Evolutionary conservation across 108 stramenopile genomes (phyloP).

Genomic region (Mayamaea pseudoterrestris): DNA sequence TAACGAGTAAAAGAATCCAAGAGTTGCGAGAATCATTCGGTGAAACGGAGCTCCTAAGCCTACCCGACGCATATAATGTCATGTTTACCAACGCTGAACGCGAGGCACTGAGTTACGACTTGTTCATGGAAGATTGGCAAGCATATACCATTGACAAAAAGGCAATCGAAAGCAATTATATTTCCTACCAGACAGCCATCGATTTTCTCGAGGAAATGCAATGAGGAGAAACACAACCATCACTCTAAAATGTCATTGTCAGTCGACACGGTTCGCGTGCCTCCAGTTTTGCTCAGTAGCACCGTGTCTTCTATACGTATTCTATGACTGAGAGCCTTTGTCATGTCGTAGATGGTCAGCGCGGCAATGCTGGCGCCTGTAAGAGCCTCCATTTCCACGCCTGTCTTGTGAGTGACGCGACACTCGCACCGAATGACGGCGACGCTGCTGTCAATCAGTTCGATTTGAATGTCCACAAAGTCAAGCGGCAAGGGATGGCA

Average conservation of each 20-base stretch:
- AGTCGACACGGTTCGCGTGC: constrained; percentile 52
- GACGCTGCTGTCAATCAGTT: constrained; percentile 15
- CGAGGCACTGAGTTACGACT: constrained; percentile 59
- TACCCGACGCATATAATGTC: constrained; percentile 16
- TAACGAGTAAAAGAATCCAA: constrained; percentile 38
- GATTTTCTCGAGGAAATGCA: constrained; percentile 54
- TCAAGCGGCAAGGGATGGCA: constrained; percentile 78
- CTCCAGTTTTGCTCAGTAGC: constrained; percentile 74
- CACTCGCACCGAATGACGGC: constrained; percentile 62
- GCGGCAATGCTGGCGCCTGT: constrained; percentile 85
- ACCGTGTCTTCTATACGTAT: constrained; percentile 59
- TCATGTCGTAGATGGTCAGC: constrained; percentile 94
- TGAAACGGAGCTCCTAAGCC: neutral
- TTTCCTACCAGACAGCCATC: constrained; percentile 33
- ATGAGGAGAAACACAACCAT: constrained; percentile 6
- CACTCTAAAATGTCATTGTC: too few relatives aligned
- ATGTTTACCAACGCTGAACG: constrained; percentile 66
- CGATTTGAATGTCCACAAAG: constrained; percentile 55
- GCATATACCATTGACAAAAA: constrained; percentile 23
- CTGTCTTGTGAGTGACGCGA: constrained; percentile 82
- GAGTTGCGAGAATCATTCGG: constrained; percentile 27
- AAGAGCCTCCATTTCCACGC: constrained; percentile 98
- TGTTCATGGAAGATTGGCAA: constrained; percentile 72
- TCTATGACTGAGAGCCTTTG: constrained; percentile 90
- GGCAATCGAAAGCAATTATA: constrained; percentile 5